Evolutionary conservation across 108 stramenopile species (phyloP).

Genomic region (Aureococcus anophagefferens): DNA sequence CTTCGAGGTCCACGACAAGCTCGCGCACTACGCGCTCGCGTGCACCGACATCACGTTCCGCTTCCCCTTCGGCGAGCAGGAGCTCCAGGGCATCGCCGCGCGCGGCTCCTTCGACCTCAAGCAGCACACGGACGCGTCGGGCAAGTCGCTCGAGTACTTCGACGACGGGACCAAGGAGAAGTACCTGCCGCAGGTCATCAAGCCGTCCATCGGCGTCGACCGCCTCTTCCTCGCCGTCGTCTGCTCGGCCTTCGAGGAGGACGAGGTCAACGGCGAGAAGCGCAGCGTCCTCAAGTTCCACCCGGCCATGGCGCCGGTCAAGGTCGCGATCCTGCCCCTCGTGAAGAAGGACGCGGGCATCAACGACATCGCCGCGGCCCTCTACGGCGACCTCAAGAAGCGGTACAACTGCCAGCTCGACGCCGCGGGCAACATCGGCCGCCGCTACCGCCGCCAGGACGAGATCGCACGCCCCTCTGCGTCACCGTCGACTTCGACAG

Average conservation of each 20-base stretch:
- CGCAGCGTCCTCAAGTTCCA: conserved; percentile 76
- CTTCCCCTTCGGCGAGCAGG: conserved; percentile 89
- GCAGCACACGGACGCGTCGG: conserved; percentile 73
- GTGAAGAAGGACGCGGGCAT: conserved; percentile 85
- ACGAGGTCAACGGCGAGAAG: conserved; percentile 77
- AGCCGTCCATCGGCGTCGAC: conserved; percentile 89
- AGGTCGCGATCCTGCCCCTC: conserved; percentile 84
- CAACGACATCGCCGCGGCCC: conserved; percentile 56
- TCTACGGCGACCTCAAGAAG: conserved; percentile 59
- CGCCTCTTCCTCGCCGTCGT: conserved; percentile 78
- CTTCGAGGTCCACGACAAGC: conserved; percentile 71
- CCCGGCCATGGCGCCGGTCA: conserved; percentile 85
- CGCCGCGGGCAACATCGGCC: conserved; percentile 79
- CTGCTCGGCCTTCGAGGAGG: conserved; percentile 83
- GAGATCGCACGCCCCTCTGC: conserved; percentile 88
- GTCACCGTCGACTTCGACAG: conserved; percentile 95
- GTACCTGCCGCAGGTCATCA: conserved; percentile 91
- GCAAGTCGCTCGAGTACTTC: conserved; percentile 81
- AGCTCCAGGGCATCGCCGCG: conserved; percentile 96
- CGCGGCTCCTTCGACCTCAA: conserved; percentile 88
- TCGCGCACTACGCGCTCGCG: conserved; percentile 94
- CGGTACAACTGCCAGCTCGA: conserved; percentile 76
- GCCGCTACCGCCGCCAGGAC: conserved; percentile 79
- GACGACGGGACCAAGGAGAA: conserved; percentile 78
- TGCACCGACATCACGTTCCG: conserved; percentile 93